These are phyloP conservation scores for Lachnellula suecica DNA, from an alignment of 2,329 filamentous ascomycete species.

Conservation along the genomic window DNA sequence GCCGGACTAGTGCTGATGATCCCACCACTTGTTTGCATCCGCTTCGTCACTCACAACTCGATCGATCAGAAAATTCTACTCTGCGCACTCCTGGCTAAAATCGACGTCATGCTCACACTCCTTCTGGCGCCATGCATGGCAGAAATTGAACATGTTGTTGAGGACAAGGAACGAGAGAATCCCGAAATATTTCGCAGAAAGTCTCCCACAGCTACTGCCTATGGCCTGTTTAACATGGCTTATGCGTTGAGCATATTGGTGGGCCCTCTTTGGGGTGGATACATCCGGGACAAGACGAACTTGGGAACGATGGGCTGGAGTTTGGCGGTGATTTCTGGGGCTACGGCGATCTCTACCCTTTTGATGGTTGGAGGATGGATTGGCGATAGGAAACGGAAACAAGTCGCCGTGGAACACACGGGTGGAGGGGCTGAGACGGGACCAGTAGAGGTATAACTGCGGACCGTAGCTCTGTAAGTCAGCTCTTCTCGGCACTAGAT, in stretches of 20 bases:
- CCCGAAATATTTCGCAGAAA: not conserved
- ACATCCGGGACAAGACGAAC: not conserved
- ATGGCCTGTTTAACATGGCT: not conserved
- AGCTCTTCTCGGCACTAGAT: too few species aligned
- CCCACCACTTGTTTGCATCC: not conserved
- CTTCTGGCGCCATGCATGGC: not conserved
- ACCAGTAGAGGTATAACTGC: too few species aligned
- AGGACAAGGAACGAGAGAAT: not conserved
- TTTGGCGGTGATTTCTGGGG: not conserved
- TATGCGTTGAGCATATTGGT: not conserved
- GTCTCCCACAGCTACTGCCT: not conserved
- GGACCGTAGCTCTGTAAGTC: too few species aligned
- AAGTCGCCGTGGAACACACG: too few species aligned
- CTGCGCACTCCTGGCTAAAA: not conserved
- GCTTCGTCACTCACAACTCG: not conserved
- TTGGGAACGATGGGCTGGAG: not conserved
- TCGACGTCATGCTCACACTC: not conserved
- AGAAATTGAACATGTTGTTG: not conserved
- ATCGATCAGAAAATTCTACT: not conserved
- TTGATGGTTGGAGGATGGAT: not conserved
- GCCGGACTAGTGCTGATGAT: not conserved
- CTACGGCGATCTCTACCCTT: not conserved
- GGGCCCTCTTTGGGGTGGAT: not conserved
- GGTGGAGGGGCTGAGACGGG: too few species aligned
- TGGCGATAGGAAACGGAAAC: not conserved